Evolutionary conservation across 2,329 filamentous ascomycete species (phyloP), one percentile per base, ranked within the genome.

Genomic region (Colletotrichum sp.): DNA sequence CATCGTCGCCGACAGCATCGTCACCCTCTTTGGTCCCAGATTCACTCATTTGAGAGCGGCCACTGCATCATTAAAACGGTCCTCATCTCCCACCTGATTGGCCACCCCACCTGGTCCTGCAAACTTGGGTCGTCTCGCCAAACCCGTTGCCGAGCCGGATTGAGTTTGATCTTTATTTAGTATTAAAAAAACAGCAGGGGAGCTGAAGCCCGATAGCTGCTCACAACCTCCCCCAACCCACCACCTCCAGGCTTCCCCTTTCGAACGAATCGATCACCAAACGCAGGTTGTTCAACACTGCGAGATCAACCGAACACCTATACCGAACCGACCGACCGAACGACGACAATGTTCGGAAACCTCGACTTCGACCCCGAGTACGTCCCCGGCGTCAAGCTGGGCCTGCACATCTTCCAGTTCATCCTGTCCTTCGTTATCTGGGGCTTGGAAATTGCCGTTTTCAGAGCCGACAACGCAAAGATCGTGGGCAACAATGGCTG

Each of bases 401-500:
- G 86, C 70, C 82, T 92, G 57, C 92, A 93, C 83, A 83, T 86
- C 68, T 82, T 85, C 72, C 92, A 93, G 84, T 87, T 89, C 75
- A 78, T 90, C 63, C 79, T 92, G 29, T 89, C 86, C 62, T 86
- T 93, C 63, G 85, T 92, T 29, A 85, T 89, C 79, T 93, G 91
- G 87, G 86, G 88, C 74, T 85, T 93, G 75, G 90, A 91, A 79
- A 92, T 93, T 79, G 86, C 89, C 29, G 87, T 93, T 62, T 92
- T 93, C 80, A 86, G 86, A 55, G 85, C 86, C 70, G 82, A 88
- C 12, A 82, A 86, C 16, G 85, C 90, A 7, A 82, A 81, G 25
- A 87, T 93, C 77, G 89, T 88, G 72, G 91, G 91, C 39, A 88
- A 90, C 78, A 90, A 90, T 82, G 91, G 89, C 77, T 93, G 92